phyloP scores from a whole-genome alignment of 495 filamentous ascomycete species.

The Chaetomium cochliodes region DNA sequence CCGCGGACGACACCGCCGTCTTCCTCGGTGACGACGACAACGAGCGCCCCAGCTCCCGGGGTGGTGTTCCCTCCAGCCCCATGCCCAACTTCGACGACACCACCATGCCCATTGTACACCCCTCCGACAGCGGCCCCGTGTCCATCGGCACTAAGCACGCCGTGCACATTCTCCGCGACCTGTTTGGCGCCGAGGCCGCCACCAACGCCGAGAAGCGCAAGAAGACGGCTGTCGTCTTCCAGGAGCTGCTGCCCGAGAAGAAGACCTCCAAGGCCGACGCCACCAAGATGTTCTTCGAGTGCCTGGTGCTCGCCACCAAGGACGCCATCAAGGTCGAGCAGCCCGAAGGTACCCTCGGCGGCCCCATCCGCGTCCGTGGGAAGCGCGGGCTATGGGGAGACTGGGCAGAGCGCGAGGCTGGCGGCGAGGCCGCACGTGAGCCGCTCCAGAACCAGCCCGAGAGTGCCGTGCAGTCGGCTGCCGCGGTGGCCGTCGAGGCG shows the following conservation, averaged over 20 bases:
- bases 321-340: slow-evolving; percentile 98
- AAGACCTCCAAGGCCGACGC: slow-evolving; percentile 80
- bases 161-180: slow-evolving; percentile 88
- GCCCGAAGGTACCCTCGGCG: slow-evolving; percentile 66
- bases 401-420: slow-evolving; percentile 87
- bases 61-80: slow-evolving; percentile 40
- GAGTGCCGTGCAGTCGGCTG: slow-evolving; percentile 36
- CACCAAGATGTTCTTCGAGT: slow-evolving; percentile 99
- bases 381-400: slow-evolving; percentile 92
- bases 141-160: slow-evolving; percentile 91
- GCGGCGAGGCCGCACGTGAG: slow-evolving; percentile 51
- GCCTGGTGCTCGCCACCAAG: slow-evolving; percentile 92
- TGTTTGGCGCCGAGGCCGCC: slow-evolving; percentile 68
- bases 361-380: slow-evolving; percentile 72
- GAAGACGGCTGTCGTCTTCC: slow-evolving; percentile 79
- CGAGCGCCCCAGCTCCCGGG: slow-evolving; percentile 35
- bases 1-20: slow-evolving; percentile 51
- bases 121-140: slow-evolving; percentile 76
- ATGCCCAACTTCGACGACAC: slow-evolving; percentile 70
- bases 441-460: slow-evolving; percentile 36
- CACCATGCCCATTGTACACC: slow-evolving; percentile 66
- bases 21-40: slow-evolving; percentile 57
- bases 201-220: slow-evolving; percentile 63
- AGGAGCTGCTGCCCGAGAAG: slow-evolving; percentile 81
- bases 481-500: slow-evolving; percentile 30